Percentiles rank a stretch among this genome's conserved stretches.
Conservation (phyloP, 371 early-diverging fungal genomes). For the Mucor racemosus region DNA sequence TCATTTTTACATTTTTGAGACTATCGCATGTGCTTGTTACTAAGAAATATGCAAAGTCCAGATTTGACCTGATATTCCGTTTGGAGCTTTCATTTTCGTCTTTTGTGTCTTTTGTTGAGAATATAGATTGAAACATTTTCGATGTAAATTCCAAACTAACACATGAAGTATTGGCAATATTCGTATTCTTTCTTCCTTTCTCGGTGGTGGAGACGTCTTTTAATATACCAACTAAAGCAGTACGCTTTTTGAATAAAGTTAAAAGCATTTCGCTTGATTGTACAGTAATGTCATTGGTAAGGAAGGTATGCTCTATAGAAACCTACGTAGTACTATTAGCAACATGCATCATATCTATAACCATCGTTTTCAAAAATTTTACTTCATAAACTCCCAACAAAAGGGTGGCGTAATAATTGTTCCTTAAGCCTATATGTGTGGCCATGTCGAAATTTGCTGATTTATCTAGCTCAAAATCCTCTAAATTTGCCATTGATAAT, state of each 20-base stretch:
- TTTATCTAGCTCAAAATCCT: conserved; percentile 63
- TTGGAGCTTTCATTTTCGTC: not conserved
- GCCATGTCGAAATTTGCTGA: conserved; percentile 58
- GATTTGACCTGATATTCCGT: conserved; percentile 34
- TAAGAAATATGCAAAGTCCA: conserved; percentile 54
- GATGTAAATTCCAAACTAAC: conserved; percentile 37
- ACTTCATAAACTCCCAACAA: conserved; percentile 61
- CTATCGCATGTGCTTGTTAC: conserved; percentile 33
- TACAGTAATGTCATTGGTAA: conserved; percentile 19
- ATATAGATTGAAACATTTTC: conserved; percentile 35
- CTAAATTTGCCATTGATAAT: conserved; percentile 44
- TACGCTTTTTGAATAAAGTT: conserved; percentile 45
- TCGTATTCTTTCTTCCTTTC: conserved; percentile 40
- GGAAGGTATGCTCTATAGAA: conserved; percentile 48
- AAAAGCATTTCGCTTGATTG: conserved; percentile 37
- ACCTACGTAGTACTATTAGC: conserved; percentile 23
- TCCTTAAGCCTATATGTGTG: conserved; percentile 53
- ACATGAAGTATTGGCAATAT: conserved; percentile 16
- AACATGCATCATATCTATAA: too few relatives aligned
- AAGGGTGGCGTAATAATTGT: conserved; percentile 50
- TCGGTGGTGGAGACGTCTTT: conserved; percentile 38
- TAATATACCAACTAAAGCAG: conserved; percentile 28
- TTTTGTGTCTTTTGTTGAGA: conserved; percentile 26
- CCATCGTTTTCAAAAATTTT: not conserved
- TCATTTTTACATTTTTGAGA: conserved; percentile 24